phyloP scores from a whole-genome alignment of 208 protist genomes.

The Leptomonas pyrrhocoris region DNA sequence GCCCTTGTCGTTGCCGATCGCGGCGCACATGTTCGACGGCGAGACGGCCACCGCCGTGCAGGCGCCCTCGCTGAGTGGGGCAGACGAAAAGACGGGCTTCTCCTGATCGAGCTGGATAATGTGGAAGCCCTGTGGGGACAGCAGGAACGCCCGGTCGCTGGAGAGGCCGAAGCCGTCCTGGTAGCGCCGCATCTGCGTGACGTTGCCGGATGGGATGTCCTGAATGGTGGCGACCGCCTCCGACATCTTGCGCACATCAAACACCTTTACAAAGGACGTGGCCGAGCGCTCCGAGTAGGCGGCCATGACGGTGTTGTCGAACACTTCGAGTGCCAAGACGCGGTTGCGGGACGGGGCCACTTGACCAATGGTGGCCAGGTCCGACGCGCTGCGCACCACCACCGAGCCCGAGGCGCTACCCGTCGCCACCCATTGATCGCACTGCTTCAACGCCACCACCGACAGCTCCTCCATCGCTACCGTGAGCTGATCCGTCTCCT shows the following conservation, averaged over 20 bases:
- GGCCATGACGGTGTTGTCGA: conserved; percentile 79
- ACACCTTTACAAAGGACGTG: conserved; percentile 80
- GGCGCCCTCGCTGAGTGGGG: conserved; percentile 49
- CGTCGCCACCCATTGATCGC: conserved; percentile 72
- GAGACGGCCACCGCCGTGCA: conserved; percentile 78
- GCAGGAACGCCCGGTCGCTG: conserved; percentile 65
- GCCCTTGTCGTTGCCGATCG: conserved; percentile 88
- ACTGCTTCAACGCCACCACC: conserved; percentile 66
- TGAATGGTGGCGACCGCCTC: conserved; percentile 62
- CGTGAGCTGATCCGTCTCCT: conserved; percentile 46
- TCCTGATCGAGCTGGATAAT: conserved; percentile 80
- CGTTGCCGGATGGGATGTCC: conserved; percentile 70
- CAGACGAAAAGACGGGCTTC: conserved; percentile 63
- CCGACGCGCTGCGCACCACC: conserved; percentile 55
- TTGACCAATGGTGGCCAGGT: conserved; percentile 49
- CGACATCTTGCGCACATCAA: conserved; percentile 76
- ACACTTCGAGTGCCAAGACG: conserved; percentile 77
- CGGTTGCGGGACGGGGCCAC: conserved; percentile 58
- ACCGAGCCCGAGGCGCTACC: conserved; percentile 67
- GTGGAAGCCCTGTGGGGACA: conserved; percentile 77
- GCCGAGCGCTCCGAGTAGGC: conserved; percentile 69
- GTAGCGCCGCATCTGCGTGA: conserved; percentile 77
- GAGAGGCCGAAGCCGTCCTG: conserved; percentile 65
- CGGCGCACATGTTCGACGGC: conserved; percentile 78
- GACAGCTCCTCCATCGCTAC: conserved; percentile 60